A percentile compares a stretch with the other conserved stretches of the same genome.
phyloP scores from a whole-genome alignment of 2,329 filamentous ascomycete genomes.

The Nannizziopsis barbatae region DNA sequence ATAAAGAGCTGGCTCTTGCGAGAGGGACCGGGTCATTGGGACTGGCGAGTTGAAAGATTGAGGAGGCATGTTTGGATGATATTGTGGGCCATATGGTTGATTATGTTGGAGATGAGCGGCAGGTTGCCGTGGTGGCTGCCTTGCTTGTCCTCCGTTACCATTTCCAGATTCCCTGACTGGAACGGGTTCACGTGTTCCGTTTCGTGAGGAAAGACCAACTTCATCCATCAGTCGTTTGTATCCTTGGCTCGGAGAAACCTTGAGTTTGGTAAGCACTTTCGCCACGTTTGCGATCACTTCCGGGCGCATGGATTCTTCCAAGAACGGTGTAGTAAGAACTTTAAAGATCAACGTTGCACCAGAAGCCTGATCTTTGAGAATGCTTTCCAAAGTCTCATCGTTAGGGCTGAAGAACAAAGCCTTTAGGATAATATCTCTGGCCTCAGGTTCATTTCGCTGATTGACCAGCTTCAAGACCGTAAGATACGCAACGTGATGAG shows the following conservation, averaged over 20 bases:
- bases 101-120: conserved; percentile 26
- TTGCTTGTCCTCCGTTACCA: conserved; percentile 30
- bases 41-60: conserved; percentile 28
- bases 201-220: conserved; percentile 63
- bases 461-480: conserved; percentile 98
- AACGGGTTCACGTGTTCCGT: conserved; percentile 30
- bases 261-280: conserved; percentile 75
- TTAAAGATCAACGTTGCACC: conserved; percentile 97
- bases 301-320: conserved; percentile 77
- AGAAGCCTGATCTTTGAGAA: conserved; percentile 80
- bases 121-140: conserved; percentile 34
- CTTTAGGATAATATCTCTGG: conserved; percentile 76
- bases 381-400: conserved; percentile 77
- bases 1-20: conserved; percentile 27
- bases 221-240: conserved; percentile 99
- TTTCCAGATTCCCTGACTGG: conserved; percentile 26
- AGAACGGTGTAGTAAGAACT: conserved; percentile 92
- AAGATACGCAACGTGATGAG: conserved; percentile 94
- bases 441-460: conserved; percentile 87
- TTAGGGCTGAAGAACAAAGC: conserved; percentile 86
- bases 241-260: conserved; percentile 85
- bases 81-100: conserved; percentile 34
- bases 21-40: conserved; percentile 23
- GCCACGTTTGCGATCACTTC: conserved; percentile 90
- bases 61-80: conserved; percentile 26